A percentile compares a stretch with the other conserved stretches of the same genome.
Evolutionary conservation across 345 rosid genomes (phyloP).

Genomic region (Excoecaria cochinchinensis): DNA sequence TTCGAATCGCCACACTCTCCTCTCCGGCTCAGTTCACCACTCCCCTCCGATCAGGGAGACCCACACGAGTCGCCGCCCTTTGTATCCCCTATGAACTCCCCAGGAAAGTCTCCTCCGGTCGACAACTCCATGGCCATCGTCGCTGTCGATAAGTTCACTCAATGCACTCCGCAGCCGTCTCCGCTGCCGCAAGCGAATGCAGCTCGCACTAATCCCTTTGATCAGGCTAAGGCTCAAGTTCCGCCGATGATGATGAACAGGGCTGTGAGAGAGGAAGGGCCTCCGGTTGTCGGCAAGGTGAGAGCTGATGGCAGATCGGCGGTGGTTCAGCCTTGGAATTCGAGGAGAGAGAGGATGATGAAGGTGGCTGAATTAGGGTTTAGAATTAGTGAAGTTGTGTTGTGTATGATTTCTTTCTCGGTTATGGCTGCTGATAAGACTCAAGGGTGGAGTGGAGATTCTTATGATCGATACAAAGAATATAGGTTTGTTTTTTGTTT

Average conservation of each 20-base stretch:
- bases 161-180: slow-evolving; percentile 40
- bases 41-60: slow-evolving; percentile 63
- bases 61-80: slow-evolving; percentile 45
- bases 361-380: slow-evolving; percentile 54
- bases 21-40: slow-evolving; percentile 63
- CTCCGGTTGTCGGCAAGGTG: slow-evolving; percentile 32
- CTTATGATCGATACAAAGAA: slow-evolving; percentile 87
- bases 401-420: slow-evolving; percentile 88
- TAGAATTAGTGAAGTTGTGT: slow-evolving; percentile 57
- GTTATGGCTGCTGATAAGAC: slow-evolving; percentile 97
- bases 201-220: slow-evolving; percentile 9
- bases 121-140: slow-evolving; percentile 53
- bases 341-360: slow-evolving; percentile 38
- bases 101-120: slow-evolving; percentile 34
- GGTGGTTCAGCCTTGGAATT: slow-evolving; percentile 31
- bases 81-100: slow-evolving; percentile 60
- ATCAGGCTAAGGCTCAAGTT: slow-evolving; percentile 11
- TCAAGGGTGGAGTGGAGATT: slow-evolving; percentile 98
- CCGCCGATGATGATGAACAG: slow-evolving; percentile 39
- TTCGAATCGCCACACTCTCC: slow-evolving; percentile 69
- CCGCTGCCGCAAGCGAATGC: slow-evolving; percentile 28
- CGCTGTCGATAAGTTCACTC: slow-evolving; percentile 49
- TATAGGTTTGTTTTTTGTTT: slow-evolving; percentile 50
- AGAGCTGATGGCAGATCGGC: slow-evolving; percentile 25
- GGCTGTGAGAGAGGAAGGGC: slow-evolving; percentile 39